Conservation (phyloP, 2,329 filamentous ascomycete species). For the Trichoderma hamatum region DNA sequence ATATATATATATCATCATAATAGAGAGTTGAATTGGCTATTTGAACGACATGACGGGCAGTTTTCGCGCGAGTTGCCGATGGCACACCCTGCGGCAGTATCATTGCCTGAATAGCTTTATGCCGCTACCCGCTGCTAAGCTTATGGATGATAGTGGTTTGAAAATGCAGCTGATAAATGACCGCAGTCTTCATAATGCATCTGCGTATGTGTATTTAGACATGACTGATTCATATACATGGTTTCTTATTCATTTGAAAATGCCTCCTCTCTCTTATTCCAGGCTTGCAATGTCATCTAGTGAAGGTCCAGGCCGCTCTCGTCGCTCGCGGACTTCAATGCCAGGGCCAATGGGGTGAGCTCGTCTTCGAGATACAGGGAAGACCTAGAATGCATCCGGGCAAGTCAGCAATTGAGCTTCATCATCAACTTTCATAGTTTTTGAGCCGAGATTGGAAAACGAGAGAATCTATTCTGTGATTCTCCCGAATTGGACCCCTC, state of each 20-base stretch:
- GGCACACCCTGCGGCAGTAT: not conserved
- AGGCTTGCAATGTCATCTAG: conserved; percentile 69
- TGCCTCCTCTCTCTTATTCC: conserved; percentile 53
- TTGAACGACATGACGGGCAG: not conserved
- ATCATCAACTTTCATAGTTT: conserved; percentile 3
- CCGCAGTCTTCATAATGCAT: not conserved
- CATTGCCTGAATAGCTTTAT: not conserved
- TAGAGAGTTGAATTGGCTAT: not conserved
- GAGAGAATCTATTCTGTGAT: conserved; percentile 14
- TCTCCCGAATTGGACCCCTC: not conserved
- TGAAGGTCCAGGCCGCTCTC: conserved; percentile 58
- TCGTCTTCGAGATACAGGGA: conserved; percentile 62
- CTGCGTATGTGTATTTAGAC: conserved; percentile 14
- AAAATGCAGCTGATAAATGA: not conserved
- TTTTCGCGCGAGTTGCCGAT: not conserved
- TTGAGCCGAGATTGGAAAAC: not conserved
- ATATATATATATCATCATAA: not conserved
- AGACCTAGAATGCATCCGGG: conserved; percentile 48
- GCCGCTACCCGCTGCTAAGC: conserved; percentile 1
- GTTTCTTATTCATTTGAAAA: not conserved
- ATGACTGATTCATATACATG: conserved; percentile 19
- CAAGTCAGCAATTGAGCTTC: not conserved
- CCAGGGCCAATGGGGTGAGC: conserved; percentile 75
- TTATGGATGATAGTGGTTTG: not conserved
- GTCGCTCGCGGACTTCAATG: conserved; percentile 75